Conservation (phyloP, 163 green algal genomes). For the Botryococcus braunii region DNA sequence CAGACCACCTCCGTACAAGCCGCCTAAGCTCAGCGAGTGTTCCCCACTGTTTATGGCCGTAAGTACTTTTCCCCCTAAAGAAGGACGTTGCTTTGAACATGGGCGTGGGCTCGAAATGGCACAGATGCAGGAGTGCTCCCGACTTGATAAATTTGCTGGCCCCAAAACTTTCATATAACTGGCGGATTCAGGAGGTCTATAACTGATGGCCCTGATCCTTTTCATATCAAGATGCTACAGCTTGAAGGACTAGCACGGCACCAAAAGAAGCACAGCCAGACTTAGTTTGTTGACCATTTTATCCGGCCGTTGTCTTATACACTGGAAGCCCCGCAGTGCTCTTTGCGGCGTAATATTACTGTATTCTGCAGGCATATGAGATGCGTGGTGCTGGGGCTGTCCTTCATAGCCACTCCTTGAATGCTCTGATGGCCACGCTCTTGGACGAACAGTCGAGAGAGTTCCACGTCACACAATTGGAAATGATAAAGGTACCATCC, state of each 20-base stretch:
- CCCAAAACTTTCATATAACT: too few relatives aligned
- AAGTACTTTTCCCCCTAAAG: constrained; percentile 9
- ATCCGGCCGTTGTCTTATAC: neutral
- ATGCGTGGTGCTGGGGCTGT: constrained; percentile 80
- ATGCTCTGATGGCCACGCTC: constrained; percentile 82
- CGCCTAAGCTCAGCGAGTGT: constrained; percentile 92
- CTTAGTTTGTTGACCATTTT: too few relatives aligned
- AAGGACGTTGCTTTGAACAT: too few relatives aligned
- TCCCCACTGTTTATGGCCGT: constrained; percentile 90
- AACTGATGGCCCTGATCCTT: too few relatives aligned
- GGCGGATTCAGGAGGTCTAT: too few relatives aligned
- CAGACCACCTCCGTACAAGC: constrained; percentile 53
- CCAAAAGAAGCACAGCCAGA: neutral
- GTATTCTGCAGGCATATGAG: constrained; percentile 83
- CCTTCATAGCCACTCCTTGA: constrained; percentile 83
- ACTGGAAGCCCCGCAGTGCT: neutral
- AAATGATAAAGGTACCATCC: constrained; percentile 96
- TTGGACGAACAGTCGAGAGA: constrained; percentile 63
- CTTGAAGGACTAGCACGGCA: too few relatives aligned
- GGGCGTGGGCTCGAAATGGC: too few relatives aligned
- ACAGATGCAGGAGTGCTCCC: too few relatives aligned
- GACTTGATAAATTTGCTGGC: too few relatives aligned
- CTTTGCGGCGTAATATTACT: neutral
- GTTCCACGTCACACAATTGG: constrained; percentile 80
- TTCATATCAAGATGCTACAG: too few relatives aligned